A percentile compares a stretch with the other conserved stretches of the same genome.
Evolutionary conservation across 805 yeast species (phyloP).

Genomic region (Teunomyces gatunensis): DNA sequence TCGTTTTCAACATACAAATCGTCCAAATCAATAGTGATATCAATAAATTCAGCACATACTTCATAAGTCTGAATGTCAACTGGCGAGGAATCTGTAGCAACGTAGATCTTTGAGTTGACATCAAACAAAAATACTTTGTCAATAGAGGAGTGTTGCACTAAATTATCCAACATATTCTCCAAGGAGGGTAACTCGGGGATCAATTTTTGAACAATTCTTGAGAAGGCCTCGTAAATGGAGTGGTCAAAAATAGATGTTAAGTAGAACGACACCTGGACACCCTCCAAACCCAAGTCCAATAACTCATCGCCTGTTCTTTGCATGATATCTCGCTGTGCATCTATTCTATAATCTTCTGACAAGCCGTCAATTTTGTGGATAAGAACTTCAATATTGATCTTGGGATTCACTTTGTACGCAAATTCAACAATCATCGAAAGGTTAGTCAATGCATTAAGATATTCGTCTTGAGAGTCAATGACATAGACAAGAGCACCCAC

Average conservation of each 20-base stretch:
- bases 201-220: constrained; percentile 86
- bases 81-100: constrained; percentile 94
- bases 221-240: constrained; percentile 92
- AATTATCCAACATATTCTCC: constrained; percentile 83
- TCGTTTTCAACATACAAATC: constrained; percentile 53
- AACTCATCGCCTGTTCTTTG: constrained; percentile 93
- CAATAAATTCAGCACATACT: constrained; percentile 95
- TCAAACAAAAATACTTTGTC: constrained; percentile 94
- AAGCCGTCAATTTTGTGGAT: constrained; percentile 96
- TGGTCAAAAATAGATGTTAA: constrained; percentile 93
- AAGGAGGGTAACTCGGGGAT: constrained; percentile 85
- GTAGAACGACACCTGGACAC: constrained; percentile 87
- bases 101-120: constrained; percentile 86
- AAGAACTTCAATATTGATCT: constrained; percentile 83
- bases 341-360: constrained; percentile 88
- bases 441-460: constrained; percentile 85
- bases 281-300: constrained; percentile 83
- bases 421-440: constrained; percentile 83
- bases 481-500: constrained; percentile 93
- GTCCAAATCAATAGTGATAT: constrained; percentile 86
- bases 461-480: constrained; percentile 94
- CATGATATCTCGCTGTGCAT: constrained; percentile 95
- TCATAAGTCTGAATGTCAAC: constrained; percentile 95
- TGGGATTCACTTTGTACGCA: constrained; percentile 81
- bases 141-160: constrained; percentile 84